Evolutionary conservation across 768 basidiomycete genomes (phyloP).

Genomic region (Calocybe indica): DNA sequence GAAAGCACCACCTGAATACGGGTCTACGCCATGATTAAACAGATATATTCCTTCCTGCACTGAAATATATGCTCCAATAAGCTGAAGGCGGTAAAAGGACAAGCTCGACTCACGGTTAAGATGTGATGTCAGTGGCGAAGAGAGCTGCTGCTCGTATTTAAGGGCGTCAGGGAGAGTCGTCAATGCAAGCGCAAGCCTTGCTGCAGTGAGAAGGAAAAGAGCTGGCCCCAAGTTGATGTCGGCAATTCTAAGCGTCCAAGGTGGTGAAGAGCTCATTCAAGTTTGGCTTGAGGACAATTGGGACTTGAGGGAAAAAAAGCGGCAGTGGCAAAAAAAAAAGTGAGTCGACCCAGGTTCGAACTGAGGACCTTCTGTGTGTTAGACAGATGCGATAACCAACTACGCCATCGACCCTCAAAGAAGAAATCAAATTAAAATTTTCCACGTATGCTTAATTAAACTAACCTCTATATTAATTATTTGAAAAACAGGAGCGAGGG

Average conservation of each 20-base stretch:
- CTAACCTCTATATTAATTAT: too few relatives aligned
- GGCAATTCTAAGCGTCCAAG: background rate
- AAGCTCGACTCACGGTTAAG: constrained; percentile 54
- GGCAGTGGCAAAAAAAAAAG: constrained; percentile 6
- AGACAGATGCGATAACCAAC: constrained; percentile 84
- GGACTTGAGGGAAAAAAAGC: too few relatives aligned
- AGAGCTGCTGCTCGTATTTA: constrained; percentile 68
- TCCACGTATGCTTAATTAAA: too few relatives aligned
- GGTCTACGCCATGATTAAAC: constrained; percentile 69
- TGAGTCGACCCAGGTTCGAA: constrained; percentile 29
- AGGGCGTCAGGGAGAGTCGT: constrained; percentile 45
- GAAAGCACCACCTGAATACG: constrained; percentile 83
- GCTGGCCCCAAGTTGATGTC: constrained; percentile 11
- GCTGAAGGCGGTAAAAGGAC: background rate
- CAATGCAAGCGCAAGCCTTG: constrained; percentile 47
- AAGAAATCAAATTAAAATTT: too few relatives aligned
- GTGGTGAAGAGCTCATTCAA: constrained; percentile 9
- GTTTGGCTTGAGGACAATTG: background rate
- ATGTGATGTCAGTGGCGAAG: constrained; percentile 78
- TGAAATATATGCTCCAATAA: constrained; percentile 23
- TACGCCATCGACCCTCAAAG: constrained; percentile 65
- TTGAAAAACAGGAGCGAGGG: too few relatives aligned
- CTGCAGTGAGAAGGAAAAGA: constrained; percentile 37
- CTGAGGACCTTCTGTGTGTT: constrained; percentile 55
- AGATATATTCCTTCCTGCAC: constrained; percentile 91